Evolutionary conservation across 1,284 basidiomycete species (phyloP), one percentile per base, ranked within the genome.

Genomic region (Tylopilus sp.): DNA sequence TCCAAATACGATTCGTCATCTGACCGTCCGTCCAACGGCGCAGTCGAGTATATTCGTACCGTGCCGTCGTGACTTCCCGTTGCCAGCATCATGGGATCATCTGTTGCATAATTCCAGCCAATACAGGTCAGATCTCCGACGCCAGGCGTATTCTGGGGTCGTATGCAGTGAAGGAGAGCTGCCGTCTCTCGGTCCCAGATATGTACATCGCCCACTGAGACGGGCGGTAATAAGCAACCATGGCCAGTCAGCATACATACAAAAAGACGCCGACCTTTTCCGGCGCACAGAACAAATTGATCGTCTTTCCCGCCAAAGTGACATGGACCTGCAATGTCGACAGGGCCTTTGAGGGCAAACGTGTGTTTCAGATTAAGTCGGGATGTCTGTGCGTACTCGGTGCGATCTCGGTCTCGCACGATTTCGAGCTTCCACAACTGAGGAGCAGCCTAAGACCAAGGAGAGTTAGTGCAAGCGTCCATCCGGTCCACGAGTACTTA

Each of bases 161-260:
- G 78, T 51, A 89, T 74, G 55, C 82, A 77, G 52, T 86, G 84
- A 4, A 89, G 69, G 2, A 85, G 66, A 18, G 78, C 74, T 9
- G 77, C 88, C 8, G 84, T 84, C 65, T 88, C 84, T 49, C 81
- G 77, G 59, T 90, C 87, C 88, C 88, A 90, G n/a, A 90, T 86
- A 58, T 88, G 83, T 26, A 90, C 81, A 58, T 89, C 85, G 2
- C 88, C 87, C 53, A 76, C 87, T 89, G 48, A 49, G n/a, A 51
- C 35, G 12, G 33, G 38, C 16, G 30, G 26, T 15, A 2, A 51
- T 53, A 15, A 64, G 51, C 19, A 25, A 42, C 18, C 18, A 19
- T 1, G 35, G 33, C 51, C 15, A 55, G 33, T 15, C 26, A 33
- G 5, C 34, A 6, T 23, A 35, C 40, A 15, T 7, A 23, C 31